Conservation (phyloP, 2,329 filamentous ascomycete species). For the Taxawa tesnikishii region DNA sequence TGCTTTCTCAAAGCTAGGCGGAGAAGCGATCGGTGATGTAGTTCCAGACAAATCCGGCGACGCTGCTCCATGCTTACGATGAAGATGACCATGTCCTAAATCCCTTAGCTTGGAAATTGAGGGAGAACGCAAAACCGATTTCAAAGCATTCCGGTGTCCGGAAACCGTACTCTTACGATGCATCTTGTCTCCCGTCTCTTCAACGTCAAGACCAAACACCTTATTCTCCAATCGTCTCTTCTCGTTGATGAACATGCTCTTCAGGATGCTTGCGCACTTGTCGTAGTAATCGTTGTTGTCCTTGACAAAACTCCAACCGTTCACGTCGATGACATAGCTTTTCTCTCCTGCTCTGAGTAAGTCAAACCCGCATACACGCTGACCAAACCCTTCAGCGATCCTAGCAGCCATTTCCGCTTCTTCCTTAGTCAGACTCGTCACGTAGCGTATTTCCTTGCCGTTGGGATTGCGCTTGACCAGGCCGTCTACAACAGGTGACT, state of each 20-base stretch:
- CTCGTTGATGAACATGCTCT: constrained; percentile 77
- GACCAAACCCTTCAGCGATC: constrained; percentile 84
- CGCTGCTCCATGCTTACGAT: constrained; percentile 24
- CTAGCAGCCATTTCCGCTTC: constrained; percentile 80
- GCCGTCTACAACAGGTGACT: constrained; percentile 93
- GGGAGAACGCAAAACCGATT: constrained; percentile 51
- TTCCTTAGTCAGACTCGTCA: constrained; percentile 68
- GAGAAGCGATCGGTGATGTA: constrained; percentile 29
- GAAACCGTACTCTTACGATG: constrained; percentile 20
- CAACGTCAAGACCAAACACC: constrained; percentile 21
- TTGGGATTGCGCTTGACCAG: constrained; percentile 92
- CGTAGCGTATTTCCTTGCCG: constrained; percentile 92
- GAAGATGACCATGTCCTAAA: constrained; percentile 21
- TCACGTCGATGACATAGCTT: constrained; percentile 97
- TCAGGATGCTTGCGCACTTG: constrained; percentile 73
- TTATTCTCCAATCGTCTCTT: constrained; percentile 43
- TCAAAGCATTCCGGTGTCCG: constrained; percentile 34
- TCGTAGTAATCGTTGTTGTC: constrained; percentile 99
- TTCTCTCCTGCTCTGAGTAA: constrained; percentile 75
- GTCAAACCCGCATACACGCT: constrained; percentile 93
- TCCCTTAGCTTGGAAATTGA: constrained; percentile 49
- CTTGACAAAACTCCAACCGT: constrained; percentile 99
- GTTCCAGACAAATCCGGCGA: constrained; percentile 33
- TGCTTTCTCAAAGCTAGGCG: constrained; percentile 28
- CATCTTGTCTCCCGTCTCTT: constrained; percentile 10